A percentile compares a stretch with the other conserved stretches of the same genome.
Conservation (phyloP, 2,329 filamentous ascomycete species). For the Ophiocordyceps camponoti-leonardi region DNA sequence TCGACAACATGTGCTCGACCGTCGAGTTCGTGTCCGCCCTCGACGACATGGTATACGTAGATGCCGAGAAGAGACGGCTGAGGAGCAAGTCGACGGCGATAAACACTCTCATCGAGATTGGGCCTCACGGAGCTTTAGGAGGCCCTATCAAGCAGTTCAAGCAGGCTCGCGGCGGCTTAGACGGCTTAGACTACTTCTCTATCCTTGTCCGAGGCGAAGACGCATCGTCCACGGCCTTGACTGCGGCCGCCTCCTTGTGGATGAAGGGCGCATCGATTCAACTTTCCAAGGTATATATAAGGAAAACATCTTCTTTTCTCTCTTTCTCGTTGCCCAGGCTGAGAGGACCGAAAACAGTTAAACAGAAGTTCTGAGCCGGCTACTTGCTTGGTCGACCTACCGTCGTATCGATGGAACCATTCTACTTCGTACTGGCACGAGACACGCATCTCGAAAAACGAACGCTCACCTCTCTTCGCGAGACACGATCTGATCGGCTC, state of each 20-base stretch:
- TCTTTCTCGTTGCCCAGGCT: background rate
- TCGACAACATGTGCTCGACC: background rate
- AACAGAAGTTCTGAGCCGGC: background rate
- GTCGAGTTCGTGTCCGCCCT: background rate
- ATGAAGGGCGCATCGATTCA: background rate
- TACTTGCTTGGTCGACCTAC: background rate
- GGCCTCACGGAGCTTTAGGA: background rate
- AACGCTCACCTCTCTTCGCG: background rate
- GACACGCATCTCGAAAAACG: background rate
- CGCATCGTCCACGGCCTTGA: background rate
- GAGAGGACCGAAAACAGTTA: background rate
- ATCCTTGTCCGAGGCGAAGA: background rate
- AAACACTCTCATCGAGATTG: background rate
- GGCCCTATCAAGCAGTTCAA: background rate
- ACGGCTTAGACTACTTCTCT: background rate
- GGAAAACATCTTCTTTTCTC: background rate
- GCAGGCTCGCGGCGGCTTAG: background rate
- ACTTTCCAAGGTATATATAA: background rate
- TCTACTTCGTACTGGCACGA: constrained; percentile 1
- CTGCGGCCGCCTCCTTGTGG: background rate
- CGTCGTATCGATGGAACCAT: constrained; percentile 1
- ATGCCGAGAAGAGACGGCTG: background rate
- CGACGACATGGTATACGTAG: background rate
- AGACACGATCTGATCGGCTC: constrained; percentile 1
- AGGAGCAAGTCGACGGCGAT: background rate